Base-by-base conservation (phyloP, 148 eudicot species). In the Nyssa sinensis region DNA sequence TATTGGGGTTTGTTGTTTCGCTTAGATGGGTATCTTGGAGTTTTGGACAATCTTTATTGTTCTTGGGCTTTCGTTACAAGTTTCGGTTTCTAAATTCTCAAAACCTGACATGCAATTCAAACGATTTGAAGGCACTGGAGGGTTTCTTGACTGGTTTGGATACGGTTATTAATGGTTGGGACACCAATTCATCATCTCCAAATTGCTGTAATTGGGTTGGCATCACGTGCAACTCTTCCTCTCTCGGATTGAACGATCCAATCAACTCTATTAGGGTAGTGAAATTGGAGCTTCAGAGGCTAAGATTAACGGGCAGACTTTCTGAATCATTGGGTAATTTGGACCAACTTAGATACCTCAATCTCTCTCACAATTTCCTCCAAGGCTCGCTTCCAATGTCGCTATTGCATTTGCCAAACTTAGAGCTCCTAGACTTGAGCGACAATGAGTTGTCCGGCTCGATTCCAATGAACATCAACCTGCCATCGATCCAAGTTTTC, bases 191-290 rank as follows among this genome's bases (percentile, higher is more conserved):
- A 5, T 27, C 21, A 19, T 67, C 80, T 17, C 44, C 66, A 55
- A 33, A 77, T 69, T 81, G 84, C 71, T 81, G 81, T 30, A 70
- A 70, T 29, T 81, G 84, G 81, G 32, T 23, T 5, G 84, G 84
- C 8, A 60, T 81, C 24, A 39, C 57, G 14, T 81, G 81, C 44
- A 44, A 55, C 37, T 24, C 63, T 9, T 74, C 75, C 1, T 31
- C 37, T 6, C 37, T 62, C 1, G 35, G 66, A 17, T 31, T 31
- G 23, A 62, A 5, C 33, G 37, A 31, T 62, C 37, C 66, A 5
- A 5, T 62, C 34, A 31, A 47, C 30, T 70, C 79, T 13, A 67
- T 72, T 21, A 78, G 81, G 65, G 75, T 81, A 3, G 84, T 81
- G 34, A 49, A 65, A 6, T 59, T 81, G 72, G 72, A 77, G 24